Conservation (phyloP, 768 basidiomycete genomes). For the Agrocybe pediades region DNA sequence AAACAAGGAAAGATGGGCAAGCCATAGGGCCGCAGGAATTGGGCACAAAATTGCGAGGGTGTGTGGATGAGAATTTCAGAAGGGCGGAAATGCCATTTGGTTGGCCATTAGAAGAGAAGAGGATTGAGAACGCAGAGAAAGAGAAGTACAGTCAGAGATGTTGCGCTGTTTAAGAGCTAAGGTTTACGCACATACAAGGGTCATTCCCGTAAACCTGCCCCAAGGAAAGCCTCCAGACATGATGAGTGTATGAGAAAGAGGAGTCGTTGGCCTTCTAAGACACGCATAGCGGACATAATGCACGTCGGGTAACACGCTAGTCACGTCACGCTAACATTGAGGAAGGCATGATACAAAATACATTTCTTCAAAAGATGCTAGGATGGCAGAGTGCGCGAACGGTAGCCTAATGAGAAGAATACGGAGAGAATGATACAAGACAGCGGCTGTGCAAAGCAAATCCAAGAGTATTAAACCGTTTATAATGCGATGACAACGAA, state of each 20-base stretch:
- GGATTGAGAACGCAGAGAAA: constrained; percentile 3
- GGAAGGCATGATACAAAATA: background rate
- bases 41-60: background rate
- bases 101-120: constrained; percentile 1
- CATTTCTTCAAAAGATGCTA: background rate
- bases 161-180: background rate
- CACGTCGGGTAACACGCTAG: constrained; percentile 6
- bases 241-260: constrained; percentile 9
- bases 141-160: constrained; percentile 11
- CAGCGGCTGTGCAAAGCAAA: constrained; percentile 14
- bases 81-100: constrained; percentile 3
- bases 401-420: constrained; percentile 1
- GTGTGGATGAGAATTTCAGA: constrained; percentile 7
- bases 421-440: constrained; percentile 6
- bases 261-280: background rate
- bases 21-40: background rate
- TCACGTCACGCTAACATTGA: background rate
- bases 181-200: constrained; percentile 47
- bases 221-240: constrained; percentile 49
- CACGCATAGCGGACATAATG: background rate
- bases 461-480: constrained; percentile 9
- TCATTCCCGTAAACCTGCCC: constrained; percentile 49
- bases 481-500: background rate
- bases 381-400: constrained; percentile 1
- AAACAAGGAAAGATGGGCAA: constrained; percentile 4